Conservation (phyloP, 2,329 filamentous ascomycete species). For the Geosmithia putterillii region DNA sequence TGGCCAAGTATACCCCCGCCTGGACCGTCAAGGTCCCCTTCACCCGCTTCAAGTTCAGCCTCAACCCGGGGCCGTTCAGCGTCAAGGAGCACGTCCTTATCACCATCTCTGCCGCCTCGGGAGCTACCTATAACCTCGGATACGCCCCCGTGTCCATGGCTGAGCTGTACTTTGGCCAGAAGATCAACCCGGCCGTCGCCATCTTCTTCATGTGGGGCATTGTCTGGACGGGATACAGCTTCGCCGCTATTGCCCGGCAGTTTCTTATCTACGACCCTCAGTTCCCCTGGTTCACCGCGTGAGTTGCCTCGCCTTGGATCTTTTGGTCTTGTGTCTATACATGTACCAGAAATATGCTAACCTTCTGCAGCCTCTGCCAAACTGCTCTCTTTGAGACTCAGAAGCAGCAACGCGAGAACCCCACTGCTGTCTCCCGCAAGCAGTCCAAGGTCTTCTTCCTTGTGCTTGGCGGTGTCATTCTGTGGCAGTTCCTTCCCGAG, state of each 20-base stretch:
- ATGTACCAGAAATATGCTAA: conserved; percentile 1
- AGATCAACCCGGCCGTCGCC: conserved; percentile 37
- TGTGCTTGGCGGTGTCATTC: conserved; percentile 34
- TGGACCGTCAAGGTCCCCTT: conserved; percentile 33
- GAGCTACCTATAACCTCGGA: conserved; percentile 37
- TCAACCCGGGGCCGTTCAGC: conserved; percentile 44
- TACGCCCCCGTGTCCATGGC: conserved; percentile 39
- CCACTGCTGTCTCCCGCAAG: conserved; percentile 32
- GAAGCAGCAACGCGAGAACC: conserved; percentile 35
- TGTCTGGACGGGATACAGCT: conserved; percentile 45
- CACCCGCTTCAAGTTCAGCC: conserved; percentile 32
- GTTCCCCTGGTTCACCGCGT: conserved; percentile 29
- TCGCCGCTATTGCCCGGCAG: conserved; percentile 43
- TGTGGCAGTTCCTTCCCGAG: conserved; percentile 52
- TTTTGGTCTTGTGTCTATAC: neutral
- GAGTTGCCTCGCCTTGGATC: conserved; percentile 1
- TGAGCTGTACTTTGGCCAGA: conserved; percentile 42
- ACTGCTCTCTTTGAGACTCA: conserved; percentile 47
- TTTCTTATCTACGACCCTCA: conserved; percentile 46
- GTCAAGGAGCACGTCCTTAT: conserved; percentile 47
- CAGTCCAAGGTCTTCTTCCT: conserved; percentile 47
- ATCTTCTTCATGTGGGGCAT: conserved; percentile 48
- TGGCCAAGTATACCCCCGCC: conserved; percentile 35
- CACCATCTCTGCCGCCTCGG: conserved; percentile 39
- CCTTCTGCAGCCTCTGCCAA: conserved; percentile 28